Percentiles rank a stretch among this genome's conserved stretches.
phyloP scores from a whole-genome alignment of 1,139 yeast genomes.

The Maudiozyma humilis region DNA sequence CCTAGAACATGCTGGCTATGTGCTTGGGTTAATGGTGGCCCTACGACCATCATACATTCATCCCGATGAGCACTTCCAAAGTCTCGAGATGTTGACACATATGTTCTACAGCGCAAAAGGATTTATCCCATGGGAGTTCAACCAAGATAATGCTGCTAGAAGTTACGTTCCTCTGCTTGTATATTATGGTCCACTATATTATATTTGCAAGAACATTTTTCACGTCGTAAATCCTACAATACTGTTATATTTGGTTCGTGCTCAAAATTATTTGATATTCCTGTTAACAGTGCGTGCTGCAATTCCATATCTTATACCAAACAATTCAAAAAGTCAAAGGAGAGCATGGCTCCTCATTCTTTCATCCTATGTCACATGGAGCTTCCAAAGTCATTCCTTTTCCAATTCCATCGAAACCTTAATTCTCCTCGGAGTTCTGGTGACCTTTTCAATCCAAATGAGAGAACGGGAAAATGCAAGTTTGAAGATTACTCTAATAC shows the following conservation, averaged over 20 bases:
- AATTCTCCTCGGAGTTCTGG: constrained; percentile 49
- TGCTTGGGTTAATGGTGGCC: constrained; percentile 51
- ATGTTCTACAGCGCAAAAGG: constrained; percentile 44
- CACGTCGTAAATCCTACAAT: constrained; percentile 34
- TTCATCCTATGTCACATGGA: constrained; percentile 73
- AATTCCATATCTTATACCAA: constrained; percentile 1
- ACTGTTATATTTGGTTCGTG: constrained; percentile 49
- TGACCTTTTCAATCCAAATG: constrained; percentile 27
- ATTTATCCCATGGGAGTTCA: constrained; percentile 81
- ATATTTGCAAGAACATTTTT: constrained; percentile 13
- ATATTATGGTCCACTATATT: constrained; percentile 57
- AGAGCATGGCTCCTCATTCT: constrained; percentile 46
- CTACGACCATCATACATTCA: constrained; percentile 80
- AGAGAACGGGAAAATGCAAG: constrained; percentile 4
- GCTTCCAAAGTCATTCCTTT: constrained; percentile 79
- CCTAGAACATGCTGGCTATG: constrained; percentile 1
- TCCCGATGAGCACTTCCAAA: constrained; percentile 96
- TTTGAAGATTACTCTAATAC: constrained; percentile 28
- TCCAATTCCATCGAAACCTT: constrained; percentile 81
- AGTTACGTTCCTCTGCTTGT: constrained; percentile 64
- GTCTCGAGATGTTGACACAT: constrained; percentile 55
- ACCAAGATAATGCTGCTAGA: constrained; percentile 51
- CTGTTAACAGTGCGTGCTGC: constrained; percentile 7
- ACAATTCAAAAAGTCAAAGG: not conserved
- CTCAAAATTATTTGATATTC: constrained; percentile 47